phyloP scores from a whole-genome alignment of 208 protist species.

The Tritrichomonas musculus region DNA sequence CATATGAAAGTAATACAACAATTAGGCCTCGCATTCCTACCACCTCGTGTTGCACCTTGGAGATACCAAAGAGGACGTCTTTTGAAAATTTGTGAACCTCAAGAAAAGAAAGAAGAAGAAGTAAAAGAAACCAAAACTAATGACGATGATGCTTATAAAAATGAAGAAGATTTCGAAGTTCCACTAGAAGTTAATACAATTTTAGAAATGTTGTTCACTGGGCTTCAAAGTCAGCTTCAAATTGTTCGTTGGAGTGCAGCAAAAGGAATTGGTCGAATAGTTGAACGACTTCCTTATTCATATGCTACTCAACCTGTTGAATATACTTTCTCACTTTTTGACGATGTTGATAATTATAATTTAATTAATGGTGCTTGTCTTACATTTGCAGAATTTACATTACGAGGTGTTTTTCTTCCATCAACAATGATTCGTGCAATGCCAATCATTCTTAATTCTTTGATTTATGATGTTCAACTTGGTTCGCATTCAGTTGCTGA shows the following conservation, averaged over 20 bases:
- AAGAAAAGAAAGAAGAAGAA: not conserved
- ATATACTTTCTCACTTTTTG: conserved; percentile 66
- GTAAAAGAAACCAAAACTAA: not conserved
- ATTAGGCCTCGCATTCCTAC: not conserved
- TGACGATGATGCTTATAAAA: not conserved
- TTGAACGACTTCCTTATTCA: conserved; percentile 66
- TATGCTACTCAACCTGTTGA: conserved; percentile 75
- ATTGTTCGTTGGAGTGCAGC: conserved; percentile 88
- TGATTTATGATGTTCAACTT: conserved; percentile 78
- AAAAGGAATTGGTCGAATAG: conserved; percentile 85
- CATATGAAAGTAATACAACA: conserved; percentile 15
- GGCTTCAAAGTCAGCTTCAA: not conserved
- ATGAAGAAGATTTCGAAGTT: conserved; percentile 22
- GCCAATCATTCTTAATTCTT: conserved; percentile 58
- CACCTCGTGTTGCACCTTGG: not conserved
- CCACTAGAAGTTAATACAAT: not conserved
- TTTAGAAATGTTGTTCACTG: not conserved
- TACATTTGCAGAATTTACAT: conserved; percentile 81
- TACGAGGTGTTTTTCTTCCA: conserved; percentile 75
- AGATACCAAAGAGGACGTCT: not conserved
- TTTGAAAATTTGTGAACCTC: not conserved
- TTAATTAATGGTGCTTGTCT: conserved; percentile 88
- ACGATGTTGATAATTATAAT: conserved; percentile 9
- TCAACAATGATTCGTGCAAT: conserved; percentile 65
- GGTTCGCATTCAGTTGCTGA: conserved; percentile 83